Evolutionary conservation across 495 filamentous ascomycete species (phyloP).

Genomic region (Parmelia sp.): DNA sequence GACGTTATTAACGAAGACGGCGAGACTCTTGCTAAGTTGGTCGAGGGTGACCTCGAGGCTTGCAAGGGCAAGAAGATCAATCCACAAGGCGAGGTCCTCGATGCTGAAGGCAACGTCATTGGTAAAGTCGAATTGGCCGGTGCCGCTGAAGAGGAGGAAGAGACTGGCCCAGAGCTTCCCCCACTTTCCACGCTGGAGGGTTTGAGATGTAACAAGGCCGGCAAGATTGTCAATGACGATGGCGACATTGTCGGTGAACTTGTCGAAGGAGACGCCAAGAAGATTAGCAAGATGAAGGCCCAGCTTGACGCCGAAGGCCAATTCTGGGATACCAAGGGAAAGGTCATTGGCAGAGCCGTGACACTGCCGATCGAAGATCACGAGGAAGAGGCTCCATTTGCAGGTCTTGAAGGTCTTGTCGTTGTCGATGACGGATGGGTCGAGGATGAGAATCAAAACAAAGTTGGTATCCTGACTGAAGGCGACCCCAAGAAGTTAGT

Average conservation of each 20-base stretch:
- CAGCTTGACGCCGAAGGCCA: conserved; percentile 56
- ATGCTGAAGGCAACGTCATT: conserved; percentile 36
- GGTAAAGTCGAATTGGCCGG: conserved; percentile 30
- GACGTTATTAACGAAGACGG: conserved; percentile 55
- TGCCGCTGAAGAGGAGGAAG: conserved; percentile 32
- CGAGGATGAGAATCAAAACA: conserved; percentile 53
- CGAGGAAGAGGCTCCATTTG: conserved; percentile 54
- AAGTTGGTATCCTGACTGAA: conserved; percentile 52
- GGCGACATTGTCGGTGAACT: conserved; percentile 54
- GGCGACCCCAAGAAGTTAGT: conserved; percentile 60
- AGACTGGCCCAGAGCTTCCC: conserved; percentile 37
- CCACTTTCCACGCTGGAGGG: conserved; percentile 56
- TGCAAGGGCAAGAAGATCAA: conserved; percentile 48
- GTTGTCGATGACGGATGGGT: conserved; percentile 54
- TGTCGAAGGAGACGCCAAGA: conserved; percentile 54
- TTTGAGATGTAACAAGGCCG: conserved; percentile 54
- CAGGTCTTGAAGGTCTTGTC: conserved; percentile 57
- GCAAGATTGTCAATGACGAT: conserved; percentile 49
- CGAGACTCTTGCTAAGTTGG: conserved; percentile 44
- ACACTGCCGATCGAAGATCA: conserved; percentile 53
- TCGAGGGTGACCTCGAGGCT: conserved; percentile 41
- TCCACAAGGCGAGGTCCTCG: conserved; percentile 44
- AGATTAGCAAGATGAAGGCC: conserved; percentile 48
- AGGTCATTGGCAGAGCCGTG: conserved; percentile 53
- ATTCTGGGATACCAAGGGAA: conserved; percentile 55